Percentiles rank a stretch among this genome's conserved stretches.
These are phyloP conservation scores for Trichoderma oligosporum DNA, from an alignment of 2,329 filamentous ascomycete species.

Conservation along the genomic window DNA sequence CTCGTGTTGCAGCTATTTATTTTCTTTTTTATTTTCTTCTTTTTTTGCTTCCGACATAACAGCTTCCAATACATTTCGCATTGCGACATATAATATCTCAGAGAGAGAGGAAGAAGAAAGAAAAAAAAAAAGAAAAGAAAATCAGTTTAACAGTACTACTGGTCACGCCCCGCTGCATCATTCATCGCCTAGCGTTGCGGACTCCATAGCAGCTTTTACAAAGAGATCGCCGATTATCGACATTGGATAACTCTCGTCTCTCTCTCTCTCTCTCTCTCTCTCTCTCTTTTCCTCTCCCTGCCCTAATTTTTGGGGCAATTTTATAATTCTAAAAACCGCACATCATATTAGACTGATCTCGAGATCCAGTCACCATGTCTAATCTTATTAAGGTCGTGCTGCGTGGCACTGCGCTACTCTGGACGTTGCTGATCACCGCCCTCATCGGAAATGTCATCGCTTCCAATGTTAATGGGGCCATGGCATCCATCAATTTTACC, in stretches of 20 bases:
- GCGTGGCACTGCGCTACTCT: constrained; percentile 49
- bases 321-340: neutral
- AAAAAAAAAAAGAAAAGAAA: neutral
- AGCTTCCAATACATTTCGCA: too few species aligned
- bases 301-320: too few species aligned
- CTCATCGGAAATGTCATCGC: constrained; percentile 58
- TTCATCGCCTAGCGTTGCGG: too few species aligned
- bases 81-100: too few species aligned
- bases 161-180: neutral
- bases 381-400: constrained; percentile 44
- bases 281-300: too few species aligned
- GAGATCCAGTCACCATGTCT: constrained; percentile 27
- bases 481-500: constrained; percentile 54
- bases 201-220: neutral
- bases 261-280: too few species aligned
- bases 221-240: too few species aligned
- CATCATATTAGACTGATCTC: too few species aligned
- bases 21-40: too few species aligned
- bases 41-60: neutral
- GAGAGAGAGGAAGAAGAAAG: neutral
- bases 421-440: constrained; percentile 51
- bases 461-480: constrained; percentile 42
- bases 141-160: neutral
- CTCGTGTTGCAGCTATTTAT: too few species aligned
- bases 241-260: too few species aligned